Conservation (phyloP, 2,329 filamentous ascomycete genomes). For the Lecanicillium sp. region DNA sequence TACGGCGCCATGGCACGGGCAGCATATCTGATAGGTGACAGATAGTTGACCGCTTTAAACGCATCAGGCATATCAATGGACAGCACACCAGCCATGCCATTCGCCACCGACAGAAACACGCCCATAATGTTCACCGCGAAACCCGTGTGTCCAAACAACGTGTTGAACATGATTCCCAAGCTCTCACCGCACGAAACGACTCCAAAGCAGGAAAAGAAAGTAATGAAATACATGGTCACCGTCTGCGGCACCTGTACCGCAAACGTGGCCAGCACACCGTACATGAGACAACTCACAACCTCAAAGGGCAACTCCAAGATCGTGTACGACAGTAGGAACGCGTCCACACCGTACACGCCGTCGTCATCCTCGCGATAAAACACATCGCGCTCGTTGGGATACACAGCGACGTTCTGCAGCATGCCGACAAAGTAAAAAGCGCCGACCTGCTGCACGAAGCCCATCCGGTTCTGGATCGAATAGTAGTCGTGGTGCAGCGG, state of each 20-base stretch:
- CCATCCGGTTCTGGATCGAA: constrained; percentile 64
- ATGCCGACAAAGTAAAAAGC: constrained; percentile 70
- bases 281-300: constrained; percentile 55
- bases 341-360: constrained; percentile 61
- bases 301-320: constrained; percentile 67
- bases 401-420: constrained; percentile 71
- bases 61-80: constrained; percentile 61
- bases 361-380: constrained; percentile 74
- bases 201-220: constrained; percentile 62
- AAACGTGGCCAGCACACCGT: constrained; percentile 55
- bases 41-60: constrained; percentile 61
- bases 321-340: constrained; percentile 65
- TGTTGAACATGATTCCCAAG: constrained; percentile 74
- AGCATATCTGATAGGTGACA: constrained; percentile 64
- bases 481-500: constrained; percentile 62
- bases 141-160: constrained; percentile 63
- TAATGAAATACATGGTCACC: constrained; percentile 57
- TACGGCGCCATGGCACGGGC: constrained; percentile 61
- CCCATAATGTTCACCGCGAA: constrained; percentile 69
- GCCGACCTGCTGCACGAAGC: constrained; percentile 64
- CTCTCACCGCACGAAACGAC: constrained; percentile 70
- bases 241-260: constrained; percentile 59
- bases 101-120: constrained; percentile 61
- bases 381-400: constrained; percentile 64
- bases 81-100: constrained; percentile 64